Evolutionary conservation across 2,329 filamentous ascomycete species (phyloP).

Genomic region (Lachnellula arida): DNA sequence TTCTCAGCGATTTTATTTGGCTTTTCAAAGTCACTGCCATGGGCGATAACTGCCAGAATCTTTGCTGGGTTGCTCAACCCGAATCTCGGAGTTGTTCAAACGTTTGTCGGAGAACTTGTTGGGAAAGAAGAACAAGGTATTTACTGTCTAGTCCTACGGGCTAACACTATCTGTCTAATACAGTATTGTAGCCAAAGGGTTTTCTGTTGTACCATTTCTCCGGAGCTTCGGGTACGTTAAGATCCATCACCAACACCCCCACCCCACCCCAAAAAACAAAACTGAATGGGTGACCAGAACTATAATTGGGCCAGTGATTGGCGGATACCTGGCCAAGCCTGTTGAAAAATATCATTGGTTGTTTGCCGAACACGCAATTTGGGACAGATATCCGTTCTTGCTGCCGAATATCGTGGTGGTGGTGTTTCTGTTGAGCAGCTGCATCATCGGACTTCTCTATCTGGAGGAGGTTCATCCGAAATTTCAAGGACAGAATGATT

Average conservation of each 20-base stretch:
- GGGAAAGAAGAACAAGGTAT: conserved; percentile 80
- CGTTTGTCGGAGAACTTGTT: conserved; percentile 84
- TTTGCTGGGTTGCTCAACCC: conserved; percentile 84
- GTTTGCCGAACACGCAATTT: conserved; percentile 57
- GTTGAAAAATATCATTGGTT: conserved; percentile 77
- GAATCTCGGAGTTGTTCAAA: conserved; percentile 88
- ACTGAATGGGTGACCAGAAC: background rate
- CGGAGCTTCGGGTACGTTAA: conserved; percentile 76
- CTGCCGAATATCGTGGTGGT: conserved; percentile 79
- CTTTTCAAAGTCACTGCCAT: conserved; percentile 72
- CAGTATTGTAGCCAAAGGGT: conserved; percentile 64
- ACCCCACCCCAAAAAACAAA: background rate
- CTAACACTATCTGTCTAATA: conserved; percentile 30
- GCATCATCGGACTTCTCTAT: background rate
- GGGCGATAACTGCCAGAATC: conserved; percentile 78
- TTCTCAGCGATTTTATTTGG: conserved; percentile 87
- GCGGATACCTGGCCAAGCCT: conserved; percentile 79
- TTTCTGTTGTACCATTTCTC: conserved; percentile 91
- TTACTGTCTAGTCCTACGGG: background rate
- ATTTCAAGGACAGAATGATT: background rate
- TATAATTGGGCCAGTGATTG: conserved; percentile 83
- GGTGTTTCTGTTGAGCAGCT: background rate
- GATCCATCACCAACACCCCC: background rate
- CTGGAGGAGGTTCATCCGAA: conserved; percentile 3
- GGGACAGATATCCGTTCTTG: conserved; percentile 80